These are phyloP conservation scores for Phaseolus lunatus DNA, from an alignment of 306 rosid species.

Conservation along the genomic window DNA sequence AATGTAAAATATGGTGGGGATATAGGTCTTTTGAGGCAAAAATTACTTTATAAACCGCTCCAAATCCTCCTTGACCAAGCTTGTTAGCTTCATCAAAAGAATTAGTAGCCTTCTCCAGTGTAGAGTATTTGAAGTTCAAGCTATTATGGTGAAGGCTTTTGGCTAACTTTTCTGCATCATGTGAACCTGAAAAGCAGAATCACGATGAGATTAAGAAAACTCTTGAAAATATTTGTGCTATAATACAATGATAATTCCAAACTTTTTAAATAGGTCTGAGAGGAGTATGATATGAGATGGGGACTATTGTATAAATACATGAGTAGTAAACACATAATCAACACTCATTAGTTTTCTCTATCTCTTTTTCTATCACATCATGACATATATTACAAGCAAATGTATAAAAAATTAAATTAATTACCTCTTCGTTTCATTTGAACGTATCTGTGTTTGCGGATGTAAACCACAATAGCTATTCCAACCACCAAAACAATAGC, in stretches of 20 bases:
- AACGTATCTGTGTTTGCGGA: slow-evolving; percentile 69
- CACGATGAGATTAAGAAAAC: background rate
- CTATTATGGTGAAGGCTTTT: slow-evolving; percentile 68
- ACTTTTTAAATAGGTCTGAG: background rate
- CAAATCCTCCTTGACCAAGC: slow-evolving; percentile 91
- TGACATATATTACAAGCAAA: background rate
- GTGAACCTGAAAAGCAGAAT: slow-evolving; percentile 56
- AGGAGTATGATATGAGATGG: background rate
- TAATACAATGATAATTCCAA: background rate
- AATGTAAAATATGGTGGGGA: slow-evolving; percentile 1
- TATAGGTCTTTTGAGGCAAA: slow-evolving; percentile 14
- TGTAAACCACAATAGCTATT: slow-evolving; percentile 50
- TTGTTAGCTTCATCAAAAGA: slow-evolving; percentile 61
- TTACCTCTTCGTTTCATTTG: slow-evolving; percentile 79
- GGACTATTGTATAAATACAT: too few species aligned
- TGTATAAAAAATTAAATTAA: background rate
- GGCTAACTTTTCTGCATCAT: slow-evolving; percentile 62
- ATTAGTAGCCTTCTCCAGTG: slow-evolving; percentile 72
- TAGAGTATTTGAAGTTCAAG: slow-evolving; percentile 81
- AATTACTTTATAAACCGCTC: slow-evolving; percentile 76
- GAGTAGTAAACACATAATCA: too few species aligned
- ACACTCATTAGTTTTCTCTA: too few species aligned
- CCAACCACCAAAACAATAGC: slow-evolving; percentile 63
- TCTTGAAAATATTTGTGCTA: background rate
- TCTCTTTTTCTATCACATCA: too few species aligned